Percentiles rank a stretch among this genome's conserved stretches.
phyloP scores from a whole-genome alignment of 2,329 filamentous ascomycete genomes.

The Aspergillus fructus region DNA sequence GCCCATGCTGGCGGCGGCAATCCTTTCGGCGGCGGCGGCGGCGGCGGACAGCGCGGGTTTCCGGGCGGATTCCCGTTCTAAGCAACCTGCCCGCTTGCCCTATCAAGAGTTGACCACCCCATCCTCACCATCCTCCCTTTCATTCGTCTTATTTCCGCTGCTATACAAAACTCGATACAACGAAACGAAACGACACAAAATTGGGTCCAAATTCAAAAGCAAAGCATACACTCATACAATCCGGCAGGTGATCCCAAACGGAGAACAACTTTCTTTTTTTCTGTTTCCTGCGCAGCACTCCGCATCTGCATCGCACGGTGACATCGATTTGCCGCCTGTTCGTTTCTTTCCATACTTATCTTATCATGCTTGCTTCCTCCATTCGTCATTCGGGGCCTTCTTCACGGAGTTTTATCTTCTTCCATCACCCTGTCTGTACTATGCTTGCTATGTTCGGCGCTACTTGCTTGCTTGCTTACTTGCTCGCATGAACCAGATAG shows the following conservation, averaged over 20 bases:
- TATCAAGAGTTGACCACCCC: neutral
- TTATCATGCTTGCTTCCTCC: neutral
- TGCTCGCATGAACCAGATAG: constrained; percentile 8
- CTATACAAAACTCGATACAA: neutral
- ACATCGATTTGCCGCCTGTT: neutral
- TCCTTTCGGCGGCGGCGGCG: constrained; percentile 36
- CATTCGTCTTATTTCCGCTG: neutral
- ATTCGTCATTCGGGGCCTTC: neutral
- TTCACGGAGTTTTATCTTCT: neutral
- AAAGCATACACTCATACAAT: neutral
- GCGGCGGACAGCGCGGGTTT: constrained; percentile 43
- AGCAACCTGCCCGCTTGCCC: constrained; percentile 8
- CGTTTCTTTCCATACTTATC: neutral
- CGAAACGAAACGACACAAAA: neutral
- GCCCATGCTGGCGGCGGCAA: constrained; percentile 52
- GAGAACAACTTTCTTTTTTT: neutral
- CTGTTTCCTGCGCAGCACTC: neutral
- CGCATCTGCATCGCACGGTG: constrained; percentile 5
- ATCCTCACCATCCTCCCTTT: neutral
- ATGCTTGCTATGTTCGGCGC: constrained; percentile 7
- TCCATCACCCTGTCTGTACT: constrained; percentile 1
- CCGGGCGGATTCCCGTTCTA: constrained; percentile 61
- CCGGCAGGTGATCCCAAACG: neutral
- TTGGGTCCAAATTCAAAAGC: neutral
- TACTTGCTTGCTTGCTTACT: neutral